Base-by-base conservation (phyloP, 441 rosid species). In the Arabidopsis hybrid region DNA sequence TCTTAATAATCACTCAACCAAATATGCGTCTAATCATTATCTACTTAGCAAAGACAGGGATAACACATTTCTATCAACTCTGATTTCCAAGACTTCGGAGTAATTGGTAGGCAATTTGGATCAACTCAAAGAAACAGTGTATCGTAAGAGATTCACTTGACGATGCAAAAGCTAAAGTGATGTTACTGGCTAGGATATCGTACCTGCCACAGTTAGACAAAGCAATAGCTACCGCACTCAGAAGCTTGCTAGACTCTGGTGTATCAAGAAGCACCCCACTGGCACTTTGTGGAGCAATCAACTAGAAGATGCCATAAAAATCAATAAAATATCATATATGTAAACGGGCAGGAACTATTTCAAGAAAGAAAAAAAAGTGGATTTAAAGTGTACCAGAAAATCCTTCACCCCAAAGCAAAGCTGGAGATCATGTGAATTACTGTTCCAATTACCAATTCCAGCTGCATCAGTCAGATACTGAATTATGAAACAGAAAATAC, bases 201-300 rank as follows among this genome's bases (percentile, higher is more conserved):
- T 45, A 96, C 98, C 99, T 90, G 77, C 87, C 89, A 84, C 96
- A 93, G 78, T 96, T 93, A 73, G 98, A 85, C 83, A 89, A 83
- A 75, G 97, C 96, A 80, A 96, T 92, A 76, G 98, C 97, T 78
- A 87, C 91, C 18, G 96, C 86, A 80, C 99, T 96, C 75, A 93
- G 80, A 67, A 93, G 96, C 89, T 93, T 96, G 87, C 92, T 87
- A 50, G 97, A 92, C 86, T 96, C 98, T 0, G 96, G 97, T 49
- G 94, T 80, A 89, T 93, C 91, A 74, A 93, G 97, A 80, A 96
- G 86, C 69, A 96, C 98, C 51, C 98, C 98, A 16, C 98, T 96
- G 73, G 95, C 99, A 91, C 98, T 93, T 81, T 89, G 99, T 79
- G 98, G 96, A 74, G 91, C 91, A 77, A 93, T 92, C 50, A 93